These are phyloP conservation scores for Wickerhamiella sergipiensis DNA, from an alignment of 805 yeast species.

Conservation along the genomic window DNA sequence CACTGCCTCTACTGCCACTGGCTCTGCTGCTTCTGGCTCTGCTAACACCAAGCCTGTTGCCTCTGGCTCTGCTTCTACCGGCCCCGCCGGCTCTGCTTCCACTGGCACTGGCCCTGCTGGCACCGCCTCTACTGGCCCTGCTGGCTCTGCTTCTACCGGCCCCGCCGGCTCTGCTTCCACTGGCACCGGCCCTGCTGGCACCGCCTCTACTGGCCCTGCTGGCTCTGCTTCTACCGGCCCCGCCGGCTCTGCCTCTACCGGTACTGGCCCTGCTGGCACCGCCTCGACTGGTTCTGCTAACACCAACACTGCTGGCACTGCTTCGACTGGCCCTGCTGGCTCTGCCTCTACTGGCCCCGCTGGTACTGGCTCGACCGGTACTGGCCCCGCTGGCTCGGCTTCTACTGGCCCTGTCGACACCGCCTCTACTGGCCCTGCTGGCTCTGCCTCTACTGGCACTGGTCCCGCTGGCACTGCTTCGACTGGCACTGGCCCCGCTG, in stretches of 20 bases:
- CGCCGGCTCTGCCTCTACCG: neutral
- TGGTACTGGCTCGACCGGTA: neutral
- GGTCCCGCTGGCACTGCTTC: neutral
- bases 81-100: too few relatives aligned
- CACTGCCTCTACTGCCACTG: too few relatives aligned
- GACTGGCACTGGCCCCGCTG: neutral
- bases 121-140: too few relatives aligned
- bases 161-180: too few relatives aligned
- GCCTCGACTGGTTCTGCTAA: neutral
- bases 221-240: neutral
- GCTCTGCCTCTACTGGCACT: neutral
- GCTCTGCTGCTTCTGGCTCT: too few relatives aligned
- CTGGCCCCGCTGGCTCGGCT: neutral
- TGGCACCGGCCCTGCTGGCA: too few relatives aligned
- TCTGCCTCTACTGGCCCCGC: neutral
- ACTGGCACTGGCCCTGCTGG: too few relatives aligned
- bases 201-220: neutral
- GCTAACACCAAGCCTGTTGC: too few relatives aligned
- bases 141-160: too few relatives aligned
- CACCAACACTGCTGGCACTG: neutral
- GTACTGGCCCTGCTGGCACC: neutral
- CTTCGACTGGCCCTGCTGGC: neutral
- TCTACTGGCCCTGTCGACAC: neutral
- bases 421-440: neutral
- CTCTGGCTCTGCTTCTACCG: too few relatives aligned